Evolutionary conservation across 306 rosid genomes (phyloP), one percentile per base, ranked within the genome.

Genomic region (Castanopsis chinensis): DNA sequence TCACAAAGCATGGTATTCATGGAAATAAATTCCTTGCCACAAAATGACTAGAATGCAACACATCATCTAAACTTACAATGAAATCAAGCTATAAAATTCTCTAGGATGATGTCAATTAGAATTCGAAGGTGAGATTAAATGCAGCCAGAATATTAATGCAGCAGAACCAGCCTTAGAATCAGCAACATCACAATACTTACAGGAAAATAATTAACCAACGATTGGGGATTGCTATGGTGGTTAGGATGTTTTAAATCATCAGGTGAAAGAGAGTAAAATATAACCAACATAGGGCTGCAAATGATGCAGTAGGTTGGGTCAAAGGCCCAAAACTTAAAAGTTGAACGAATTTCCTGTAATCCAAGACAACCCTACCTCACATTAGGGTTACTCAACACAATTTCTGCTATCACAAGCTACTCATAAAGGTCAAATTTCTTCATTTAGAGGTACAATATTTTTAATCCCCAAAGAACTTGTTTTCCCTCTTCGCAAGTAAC

Each of bases 51-150:
- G 28, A 53, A 27, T 3, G 18, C 49, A 67, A 17, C 63, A 56
- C 3, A 12, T 51, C 17, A 58, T 32, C 61, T 10, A 78, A 58
- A 45, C 76, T 71, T 43, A 15, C 6, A 35, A 71, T 13, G 10
- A 54, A 37, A 32, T 41, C 61, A 71, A 71, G 67, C 63, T 5
- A 72, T 25, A 51, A 25, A 79, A 21, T 11, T 49, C 57, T n/a
- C 5, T 65, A 19, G 12, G 57, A 59, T 30, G 71, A 56, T 76
- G 71, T 19, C 76, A 59, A 49, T 43, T 20, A 67, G 77, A 71
- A 45, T 51, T 71, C 30, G 57, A 70, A 67, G 19, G 64, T 21
- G 49, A 80, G 57, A 33, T 59, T 76, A 23, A 72, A 45, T 17
- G 3, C 23, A 76, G 28, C 33, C 27, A n/a, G 21, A 21, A 43